Conservation (phyloP, 768 basidiomycete species). For the Lactifluus rugatus region DNA sequence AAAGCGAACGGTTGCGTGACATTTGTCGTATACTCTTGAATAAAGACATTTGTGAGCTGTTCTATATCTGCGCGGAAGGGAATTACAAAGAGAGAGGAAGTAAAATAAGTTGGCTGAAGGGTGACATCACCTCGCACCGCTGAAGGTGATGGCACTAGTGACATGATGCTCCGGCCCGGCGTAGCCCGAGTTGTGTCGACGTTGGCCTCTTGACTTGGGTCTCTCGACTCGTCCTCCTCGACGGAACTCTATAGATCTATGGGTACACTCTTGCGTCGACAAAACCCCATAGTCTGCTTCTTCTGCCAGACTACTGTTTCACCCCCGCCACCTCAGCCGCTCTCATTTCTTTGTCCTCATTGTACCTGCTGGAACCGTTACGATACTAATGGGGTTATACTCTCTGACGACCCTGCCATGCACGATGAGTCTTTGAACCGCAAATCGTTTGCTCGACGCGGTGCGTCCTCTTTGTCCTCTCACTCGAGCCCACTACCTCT, state of each 20-base stretch:
- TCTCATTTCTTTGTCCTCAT: constrained; percentile 53
- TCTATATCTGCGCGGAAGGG: constrained; percentile 56
- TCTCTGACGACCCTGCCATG: constrained; percentile 85
- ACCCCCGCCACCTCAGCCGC: constrained; percentile 37
- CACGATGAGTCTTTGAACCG: constrained; percentile 66
- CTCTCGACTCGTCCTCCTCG: too few relatives aligned
- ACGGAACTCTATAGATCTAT: too few relatives aligned
- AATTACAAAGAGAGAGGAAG: constrained; percentile 62
- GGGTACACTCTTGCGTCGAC: constrained; percentile 42
- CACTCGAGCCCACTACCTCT: neutral
- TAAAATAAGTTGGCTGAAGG: constrained; percentile 69
- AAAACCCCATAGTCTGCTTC: constrained; percentile 44
- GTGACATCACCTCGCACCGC: constrained; percentile 48
- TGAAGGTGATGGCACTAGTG: constrained; percentile 45
- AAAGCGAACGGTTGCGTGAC: constrained; percentile 45
- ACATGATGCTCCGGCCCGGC: constrained; percentile 24
- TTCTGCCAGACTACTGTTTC: constrained; percentile 50
- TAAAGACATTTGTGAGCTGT: constrained; percentile 41
- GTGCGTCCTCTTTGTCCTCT: constrained; percentile 30
- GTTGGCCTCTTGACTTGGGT: too few relatives aligned
- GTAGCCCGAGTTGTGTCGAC: too few relatives aligned
- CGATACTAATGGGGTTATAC: constrained; percentile 61
- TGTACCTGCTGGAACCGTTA: constrained; percentile 72
- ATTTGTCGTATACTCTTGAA: constrained; percentile 34
- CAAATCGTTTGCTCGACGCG: constrained; percentile 60